A percentile compares a stretch with the other conserved stretches of the same genome.
Conservation (phyloP, 257 asterid genomes). For the Solanum raphanifolium region DNA sequence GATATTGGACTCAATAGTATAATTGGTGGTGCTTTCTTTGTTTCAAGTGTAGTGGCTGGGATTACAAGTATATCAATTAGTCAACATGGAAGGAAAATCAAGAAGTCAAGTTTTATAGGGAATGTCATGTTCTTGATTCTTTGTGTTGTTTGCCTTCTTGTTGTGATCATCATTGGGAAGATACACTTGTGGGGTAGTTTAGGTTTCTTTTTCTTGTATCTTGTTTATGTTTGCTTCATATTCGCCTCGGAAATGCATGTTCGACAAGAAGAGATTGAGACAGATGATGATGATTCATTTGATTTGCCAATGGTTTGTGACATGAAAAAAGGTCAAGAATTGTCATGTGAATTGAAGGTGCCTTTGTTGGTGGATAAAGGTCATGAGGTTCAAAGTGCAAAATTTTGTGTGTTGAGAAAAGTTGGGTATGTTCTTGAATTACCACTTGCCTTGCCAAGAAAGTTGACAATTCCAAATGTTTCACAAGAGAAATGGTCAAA, state of each 20-base stretch:
- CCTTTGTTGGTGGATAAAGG: conserved; percentile 1
- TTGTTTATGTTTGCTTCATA: conserved; percentile 39
- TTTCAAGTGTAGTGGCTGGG: conserved; percentile 69
- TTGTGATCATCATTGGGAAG: conserved; percentile 29
- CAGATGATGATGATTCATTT: neutral
- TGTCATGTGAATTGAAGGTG: neutral
- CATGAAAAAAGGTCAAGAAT: neutral
- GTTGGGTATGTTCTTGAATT: conserved; percentile 27
- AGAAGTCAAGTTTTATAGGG: conserved; percentile 47
- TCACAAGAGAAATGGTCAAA: conserved; percentile 68
- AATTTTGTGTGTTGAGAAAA: neutral
- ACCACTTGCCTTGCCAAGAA: conserved; percentile 60
- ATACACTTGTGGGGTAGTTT: conserved; percentile 47
- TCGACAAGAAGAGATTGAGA: neutral
- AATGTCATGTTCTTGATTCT: conserved; percentile 58
- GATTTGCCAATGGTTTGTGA: neutral
- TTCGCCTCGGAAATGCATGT: conserved; percentile 33
- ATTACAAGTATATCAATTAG: conserved; percentile 35
- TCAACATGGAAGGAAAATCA: conserved; percentile 19
- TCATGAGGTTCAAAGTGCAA: neutral
- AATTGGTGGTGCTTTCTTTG: conserved; percentile 73
- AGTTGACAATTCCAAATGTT: conserved; percentile 58
- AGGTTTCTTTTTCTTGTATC: conserved; percentile 33
- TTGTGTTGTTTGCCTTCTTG: conserved; percentile 35
- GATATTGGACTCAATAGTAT: conserved; percentile 53